Conservation (phyloP, 495 filamentous ascomycete species). For the Xylaria cubensis region DNA sequence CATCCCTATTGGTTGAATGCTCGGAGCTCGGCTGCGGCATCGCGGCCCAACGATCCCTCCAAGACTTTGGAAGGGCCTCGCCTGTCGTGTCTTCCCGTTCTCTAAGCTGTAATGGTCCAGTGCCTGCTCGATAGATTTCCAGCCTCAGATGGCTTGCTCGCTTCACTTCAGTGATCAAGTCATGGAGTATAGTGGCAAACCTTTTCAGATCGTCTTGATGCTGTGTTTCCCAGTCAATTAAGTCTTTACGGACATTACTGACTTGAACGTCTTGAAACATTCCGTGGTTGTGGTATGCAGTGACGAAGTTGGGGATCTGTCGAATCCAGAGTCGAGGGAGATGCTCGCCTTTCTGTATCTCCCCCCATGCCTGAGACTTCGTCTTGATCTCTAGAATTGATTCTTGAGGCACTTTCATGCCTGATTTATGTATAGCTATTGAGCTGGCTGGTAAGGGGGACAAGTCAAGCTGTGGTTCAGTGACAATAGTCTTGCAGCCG, state of each 20-base stretch:
- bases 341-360: constrained; percentile 48
- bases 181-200: constrained; percentile 50
- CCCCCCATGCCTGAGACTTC: constrained; percentile 42
- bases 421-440: constrained; percentile 28
- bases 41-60: constrained; percentile 34
- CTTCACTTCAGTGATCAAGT: constrained; percentile 52
- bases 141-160: constrained; percentile 45
- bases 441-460: not conserved
- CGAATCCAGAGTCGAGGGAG: constrained; percentile 65
- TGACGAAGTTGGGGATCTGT: constrained; percentile 67
- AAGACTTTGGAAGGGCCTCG: constrained; percentile 38
- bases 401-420: constrained; percentile 49
- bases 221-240: constrained; percentile 61
- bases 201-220: constrained; percentile 48
- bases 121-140: constrained; percentile 49
- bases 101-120: constrained; percentile 51
- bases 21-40: not conserved
- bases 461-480: not conserved
- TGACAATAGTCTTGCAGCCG: not conserved
- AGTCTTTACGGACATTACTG: constrained; percentile 49
- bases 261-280: constrained; percentile 61
- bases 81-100: constrained; percentile 40
- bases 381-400: constrained; percentile 75
- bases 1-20: constrained; percentile 1
- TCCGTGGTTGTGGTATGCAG: constrained; percentile 64